Conservation (phyloP, 345 rosid species). For the Firmiana major region DNA sequence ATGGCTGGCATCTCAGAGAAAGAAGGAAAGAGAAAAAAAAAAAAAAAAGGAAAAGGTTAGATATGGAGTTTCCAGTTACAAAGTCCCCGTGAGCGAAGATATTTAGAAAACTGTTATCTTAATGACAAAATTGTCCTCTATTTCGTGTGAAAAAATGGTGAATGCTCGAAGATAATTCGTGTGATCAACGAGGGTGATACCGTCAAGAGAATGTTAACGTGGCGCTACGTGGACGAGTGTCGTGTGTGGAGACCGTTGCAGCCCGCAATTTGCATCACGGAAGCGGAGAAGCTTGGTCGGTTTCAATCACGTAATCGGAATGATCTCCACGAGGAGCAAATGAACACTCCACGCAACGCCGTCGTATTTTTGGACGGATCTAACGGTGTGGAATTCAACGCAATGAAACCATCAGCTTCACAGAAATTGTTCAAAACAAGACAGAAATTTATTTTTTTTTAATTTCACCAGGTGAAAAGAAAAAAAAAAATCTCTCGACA, state of each 20-base stretch:
- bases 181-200: constrained; percentile 18
- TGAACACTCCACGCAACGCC: neutral
- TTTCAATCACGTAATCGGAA: constrained; percentile 9
- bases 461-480: too few species aligned
- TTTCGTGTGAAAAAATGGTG: neutral
- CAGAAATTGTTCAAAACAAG: neutral
- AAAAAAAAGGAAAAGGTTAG: neutral
- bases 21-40: neutral
- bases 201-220: constrained; percentile 25
- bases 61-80: constrained; percentile 16
- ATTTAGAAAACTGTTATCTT: constrained; percentile 18
- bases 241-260: constrained; percentile 40
- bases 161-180: neutral
- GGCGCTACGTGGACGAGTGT: constrained; percentile 30
- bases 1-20: constrained; percentile 23
- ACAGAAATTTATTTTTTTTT: too few species aligned
- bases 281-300: neutral
- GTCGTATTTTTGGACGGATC: neutral
- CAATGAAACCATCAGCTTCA: neutral
- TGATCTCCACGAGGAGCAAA: neutral
- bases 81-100: constrained; percentile 20
- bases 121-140: constrained; percentile 25
- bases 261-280: neutral
- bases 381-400: neutral
- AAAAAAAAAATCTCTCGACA: too few species aligned